Evolutionary conservation across 371 early-diverging fungal species (phyloP).

Genomic region (Apophysomyces elegans): DNA sequence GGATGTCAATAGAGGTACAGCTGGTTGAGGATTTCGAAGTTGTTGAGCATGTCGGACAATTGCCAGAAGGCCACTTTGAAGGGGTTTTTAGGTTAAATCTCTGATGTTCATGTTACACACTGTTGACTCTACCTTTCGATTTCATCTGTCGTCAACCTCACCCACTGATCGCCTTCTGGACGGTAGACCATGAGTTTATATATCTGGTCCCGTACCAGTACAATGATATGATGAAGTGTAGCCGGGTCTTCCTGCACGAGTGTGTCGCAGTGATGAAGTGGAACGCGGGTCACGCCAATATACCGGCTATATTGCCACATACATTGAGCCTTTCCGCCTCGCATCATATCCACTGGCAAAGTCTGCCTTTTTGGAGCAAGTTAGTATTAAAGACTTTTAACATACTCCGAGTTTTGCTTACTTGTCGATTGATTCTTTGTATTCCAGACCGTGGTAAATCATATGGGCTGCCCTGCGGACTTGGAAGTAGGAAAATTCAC

Average conservation of each 20-base stretch:
- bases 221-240: conserved; percentile 67
- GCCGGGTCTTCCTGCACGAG: conserved; percentile 56
- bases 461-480: conserved; percentile 85
- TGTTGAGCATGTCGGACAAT: conserved; percentile 53
- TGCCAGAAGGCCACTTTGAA: conserved; percentile 25
- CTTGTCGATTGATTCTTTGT: conserved; percentile 71
- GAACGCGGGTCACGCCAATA: conserved; percentile 83
- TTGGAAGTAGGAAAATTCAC: conserved; percentile 78
- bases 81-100: conserved; percentile 9
- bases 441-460: conserved; percentile 71
- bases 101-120: not conserved
- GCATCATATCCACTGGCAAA: conserved; percentile 61
- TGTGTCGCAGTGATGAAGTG: conserved; percentile 71
- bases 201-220: conserved; percentile 78
- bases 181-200: conserved; percentile 73
- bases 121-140: conserved; percentile 65
- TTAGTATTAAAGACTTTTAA: not conserved
- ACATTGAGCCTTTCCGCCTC: conserved; percentile 59
- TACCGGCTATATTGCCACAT: conserved; percentile 87
- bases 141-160: conserved; percentile 64
- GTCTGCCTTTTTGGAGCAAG: conserved; percentile 33
- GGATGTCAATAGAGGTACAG: conserved; percentile 80
- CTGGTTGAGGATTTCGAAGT: conserved; percentile 44
- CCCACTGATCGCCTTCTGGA: conserved; percentile 42
- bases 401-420: conserved; percentile 24